Conservation (phyloP, 1,284 basidiomycete genomes). For the Marasmius fiardii region DNA sequence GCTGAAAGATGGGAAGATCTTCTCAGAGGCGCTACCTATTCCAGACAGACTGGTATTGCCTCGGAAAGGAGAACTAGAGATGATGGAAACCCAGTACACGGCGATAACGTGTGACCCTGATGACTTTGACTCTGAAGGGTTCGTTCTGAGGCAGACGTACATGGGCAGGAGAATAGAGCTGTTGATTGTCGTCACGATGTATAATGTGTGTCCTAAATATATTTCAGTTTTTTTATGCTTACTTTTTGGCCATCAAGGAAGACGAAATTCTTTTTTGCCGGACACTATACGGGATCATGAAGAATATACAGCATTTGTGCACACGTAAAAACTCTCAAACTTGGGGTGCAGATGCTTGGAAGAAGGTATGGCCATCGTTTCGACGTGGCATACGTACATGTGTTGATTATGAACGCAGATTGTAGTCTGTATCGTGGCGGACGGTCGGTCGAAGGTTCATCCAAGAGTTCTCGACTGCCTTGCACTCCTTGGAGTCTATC, state of each 20-base stretch:
- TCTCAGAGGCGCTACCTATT: conserved; percentile 82
- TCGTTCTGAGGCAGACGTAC: conserved; percentile 84
- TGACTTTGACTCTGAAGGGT: conserved; percentile 81
- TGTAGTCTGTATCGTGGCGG: conserved; percentile 93
- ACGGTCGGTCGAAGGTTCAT: conserved; percentile 90
- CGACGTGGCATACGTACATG: background rate
- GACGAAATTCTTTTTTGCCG: conserved; percentile 92
- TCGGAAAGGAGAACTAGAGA: conserved; percentile 79
- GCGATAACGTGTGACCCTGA: conserved; percentile 94
- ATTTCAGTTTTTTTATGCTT: background rate
- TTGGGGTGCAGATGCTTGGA: conserved; percentile 97
- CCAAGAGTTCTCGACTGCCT: conserved; percentile 92
- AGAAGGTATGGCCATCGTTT: conserved; percentile 61
- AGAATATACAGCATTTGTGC: conserved; percentile 87
- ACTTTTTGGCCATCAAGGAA: conserved; percentile 55
- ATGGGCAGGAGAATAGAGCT: conserved; percentile 84
- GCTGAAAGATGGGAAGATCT: conserved; percentile 74
- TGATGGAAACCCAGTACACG: conserved; percentile 80
- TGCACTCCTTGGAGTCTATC: conserved; percentile 78
- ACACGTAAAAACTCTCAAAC: conserved; percentile 91
- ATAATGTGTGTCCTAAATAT: conserved; percentile 58
- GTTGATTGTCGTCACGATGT: conserved; percentile 96
- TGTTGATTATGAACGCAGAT: conserved; percentile 47
- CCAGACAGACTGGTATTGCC: conserved; percentile 86
- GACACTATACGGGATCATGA: conserved; percentile 96